Evolutionary conservation across 1,139 yeast genomes (phyloP).

Genomic region (Barnettozyma hawaiiensis): DNA sequence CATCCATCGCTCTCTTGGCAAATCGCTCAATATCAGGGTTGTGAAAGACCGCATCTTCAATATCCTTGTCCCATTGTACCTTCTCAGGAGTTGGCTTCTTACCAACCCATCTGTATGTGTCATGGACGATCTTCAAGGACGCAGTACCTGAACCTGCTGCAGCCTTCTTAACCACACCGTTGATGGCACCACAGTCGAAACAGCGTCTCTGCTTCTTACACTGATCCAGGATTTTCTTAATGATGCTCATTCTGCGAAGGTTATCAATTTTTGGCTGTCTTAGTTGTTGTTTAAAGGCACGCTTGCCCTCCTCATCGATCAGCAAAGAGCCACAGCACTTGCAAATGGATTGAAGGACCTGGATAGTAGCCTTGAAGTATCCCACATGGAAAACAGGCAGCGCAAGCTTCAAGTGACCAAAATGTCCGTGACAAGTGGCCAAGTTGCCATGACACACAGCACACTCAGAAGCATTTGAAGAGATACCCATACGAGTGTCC

Average conservation of each 20-base stretch:
- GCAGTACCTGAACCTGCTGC: conserved; percentile 92
- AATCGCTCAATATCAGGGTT: conserved; percentile 89
- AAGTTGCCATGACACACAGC: conserved; percentile 86
- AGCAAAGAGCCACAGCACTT: conserved; percentile 80
- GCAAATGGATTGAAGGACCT: conserved; percentile 86
- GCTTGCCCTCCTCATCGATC: conserved; percentile 65
- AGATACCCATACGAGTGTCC: conserved; percentile 91
- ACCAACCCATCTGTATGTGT: conserved; percentile 93
- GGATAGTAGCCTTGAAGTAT: conserved; percentile 86
- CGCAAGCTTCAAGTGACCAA: conserved; percentile 90
- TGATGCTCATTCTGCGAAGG: conserved; percentile 80
- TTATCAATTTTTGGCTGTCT: conserved; percentile 89
- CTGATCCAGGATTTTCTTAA: conserved; percentile 81
- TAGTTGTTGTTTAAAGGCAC: conserved; percentile 66
- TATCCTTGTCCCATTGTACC: conserved; percentile 78
- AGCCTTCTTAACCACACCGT: conserved; percentile 97
- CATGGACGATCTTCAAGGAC: conserved; percentile 90
- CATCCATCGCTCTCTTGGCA: conserved; percentile 84
- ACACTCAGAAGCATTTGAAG: conserved; percentile 80
- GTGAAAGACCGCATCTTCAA: conserved; percentile 61
- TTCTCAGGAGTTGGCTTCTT: conserved; percentile 86
- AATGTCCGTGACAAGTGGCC: conserved; percentile 97
- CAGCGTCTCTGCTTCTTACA: conserved; percentile 95
- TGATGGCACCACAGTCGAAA: conserved; percentile 75
- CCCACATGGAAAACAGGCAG: conserved; percentile 98